Evolutionary conservation across 306 rosid species (phyloP), one percentile per base, ranked within the genome.

Genomic region (Cotoneaster glaucophyllus): DNA sequence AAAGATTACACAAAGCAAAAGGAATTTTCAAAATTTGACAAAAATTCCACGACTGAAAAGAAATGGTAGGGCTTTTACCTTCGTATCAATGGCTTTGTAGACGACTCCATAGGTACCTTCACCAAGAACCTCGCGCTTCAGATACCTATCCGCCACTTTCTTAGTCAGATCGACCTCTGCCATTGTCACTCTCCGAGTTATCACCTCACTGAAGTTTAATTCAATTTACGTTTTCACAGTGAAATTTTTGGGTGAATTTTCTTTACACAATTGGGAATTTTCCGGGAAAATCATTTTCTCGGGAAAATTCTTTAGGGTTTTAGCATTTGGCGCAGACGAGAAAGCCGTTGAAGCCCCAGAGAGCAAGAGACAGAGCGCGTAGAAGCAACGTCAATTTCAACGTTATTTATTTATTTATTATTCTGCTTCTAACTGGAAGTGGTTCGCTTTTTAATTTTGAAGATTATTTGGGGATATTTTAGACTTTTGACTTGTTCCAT

Each of bases 71-170:
- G 56, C 25, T 17, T 48, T 48, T 70, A 95, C 99, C 95, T 92
- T 80, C 6, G 99, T 95, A 83, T 95, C 99, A 77, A 95, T 92
- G 82, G 99, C 99, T 83, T 95, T 95, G 87, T 80, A 92, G 28
- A 95, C 99, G 25, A 95, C 97, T 67, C 99, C 99, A 81, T 92
- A 95, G 72, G 99, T 95, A 86, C 99, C 99, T 85, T 95, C 99
- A 67, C 99, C 97, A 29, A 95, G 97, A 32, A 89, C 84, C 81
- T 92, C 99, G 32, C 97, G 99, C 85, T 88, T 95, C 82, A 95
- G 87, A 81, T 95, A 95, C 80, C 97, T 92, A 79, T 92, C 99
- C 4, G 99, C 99, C 19, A 95, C 97, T 88, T 88, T 92, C 92
- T 92, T 95, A 7, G 91, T 53, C 28, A 64, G 76, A 86, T 90